phyloP scores from a whole-genome alignment of 495 filamentous ascomycete species.

The Penicillium bialowiezense region DNA sequence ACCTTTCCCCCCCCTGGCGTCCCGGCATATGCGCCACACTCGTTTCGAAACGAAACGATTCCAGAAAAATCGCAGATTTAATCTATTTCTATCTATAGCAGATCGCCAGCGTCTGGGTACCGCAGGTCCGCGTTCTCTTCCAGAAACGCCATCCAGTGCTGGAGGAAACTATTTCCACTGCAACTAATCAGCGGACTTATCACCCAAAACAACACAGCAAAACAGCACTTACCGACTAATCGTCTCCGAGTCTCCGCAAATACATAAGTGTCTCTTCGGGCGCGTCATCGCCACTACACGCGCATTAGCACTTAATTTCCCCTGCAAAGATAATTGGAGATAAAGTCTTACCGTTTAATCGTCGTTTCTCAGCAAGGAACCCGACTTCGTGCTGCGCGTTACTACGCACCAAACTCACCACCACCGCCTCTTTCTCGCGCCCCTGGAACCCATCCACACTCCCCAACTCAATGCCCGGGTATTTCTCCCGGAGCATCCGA shows the following conservation, averaged over 20 bases:
- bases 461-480: constrained; percentile 82
- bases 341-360: constrained; percentile 85
- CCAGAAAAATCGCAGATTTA: too few species aligned
- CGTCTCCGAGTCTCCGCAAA: constrained; percentile 92
- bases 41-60: background rate
- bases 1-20: too few species aligned
- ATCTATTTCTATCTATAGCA: constrained; percentile 29
- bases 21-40: too few species aligned
- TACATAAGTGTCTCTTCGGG: constrained; percentile 82
- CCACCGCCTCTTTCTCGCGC: constrained; percentile 92
- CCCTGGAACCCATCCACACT: constrained; percentile 98
- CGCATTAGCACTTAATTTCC: background rate
- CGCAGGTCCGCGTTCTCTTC: constrained; percentile 82
- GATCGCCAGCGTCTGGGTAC: constrained; percentile 69
- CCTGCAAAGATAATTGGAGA: constrained; percentile 2
- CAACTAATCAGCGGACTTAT: too few species aligned
- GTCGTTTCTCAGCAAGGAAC: constrained; percentile 88
- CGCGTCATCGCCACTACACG: constrained; percentile 87
- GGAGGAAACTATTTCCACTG: constrained; percentile 78
- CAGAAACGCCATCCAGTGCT: constrained; percentile 83
- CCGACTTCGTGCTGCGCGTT: constrained; percentile 85
- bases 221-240: constrained; percentile 66
- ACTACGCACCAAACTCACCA: constrained; percentile 87
- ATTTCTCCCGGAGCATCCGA: constrained; percentile 69
- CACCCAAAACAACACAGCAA: too few species aligned